phyloP scores from a whole-genome alignment of 2,329 filamentous ascomycete species.

The Epichloe aotearoae region DNA sequence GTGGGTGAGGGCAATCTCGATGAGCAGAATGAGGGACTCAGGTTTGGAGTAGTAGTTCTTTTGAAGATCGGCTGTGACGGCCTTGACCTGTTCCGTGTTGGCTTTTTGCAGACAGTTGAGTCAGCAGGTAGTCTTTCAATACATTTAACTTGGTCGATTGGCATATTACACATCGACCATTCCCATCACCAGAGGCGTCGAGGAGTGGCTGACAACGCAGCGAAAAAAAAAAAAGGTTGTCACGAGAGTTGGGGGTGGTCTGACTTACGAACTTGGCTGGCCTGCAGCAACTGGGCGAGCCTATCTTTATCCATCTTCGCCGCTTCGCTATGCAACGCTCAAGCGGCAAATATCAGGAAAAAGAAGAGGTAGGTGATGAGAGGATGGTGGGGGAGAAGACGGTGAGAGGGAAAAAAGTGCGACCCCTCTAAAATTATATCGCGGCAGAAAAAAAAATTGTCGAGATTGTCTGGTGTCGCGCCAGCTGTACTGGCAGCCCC shows the following conservation, averaged over 20 bases:
- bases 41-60: conserved; percentile 87
- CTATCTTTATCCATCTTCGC: conserved; percentile 42
- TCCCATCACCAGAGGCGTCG: too few species aligned
- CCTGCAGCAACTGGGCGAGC: conserved; percentile 77
- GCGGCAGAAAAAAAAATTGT: conserved; percentile 10
- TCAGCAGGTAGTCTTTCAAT: conserved; percentile 16
- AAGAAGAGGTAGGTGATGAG: conserved; percentile 2
- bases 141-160: too few species aligned
- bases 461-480: conserved; percentile 1
- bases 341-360: conserved; percentile 6
- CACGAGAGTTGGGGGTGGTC: background rate
- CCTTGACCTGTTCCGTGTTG: conserved; percentile 79
- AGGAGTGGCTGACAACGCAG: conserved; percentile 1
- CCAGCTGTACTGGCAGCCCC: conserved; percentile 3
- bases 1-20: conserved; percentile 79
- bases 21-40: conserved; percentile 68
- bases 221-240: background rate
- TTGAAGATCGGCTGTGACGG: conserved; percentile 78
- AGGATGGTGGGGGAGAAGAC: background rate
- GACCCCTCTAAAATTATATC: conserved; percentile 5
- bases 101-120: conserved; percentile 38
- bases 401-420: conserved; percentile 7
- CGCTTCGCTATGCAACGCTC: conserved; percentile 6
- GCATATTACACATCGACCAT: too few species aligned
- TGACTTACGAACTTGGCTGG: conserved; percentile 71